Conservation (phyloP, 805 yeast species). For the Yamadazyma philogaea region DNA sequence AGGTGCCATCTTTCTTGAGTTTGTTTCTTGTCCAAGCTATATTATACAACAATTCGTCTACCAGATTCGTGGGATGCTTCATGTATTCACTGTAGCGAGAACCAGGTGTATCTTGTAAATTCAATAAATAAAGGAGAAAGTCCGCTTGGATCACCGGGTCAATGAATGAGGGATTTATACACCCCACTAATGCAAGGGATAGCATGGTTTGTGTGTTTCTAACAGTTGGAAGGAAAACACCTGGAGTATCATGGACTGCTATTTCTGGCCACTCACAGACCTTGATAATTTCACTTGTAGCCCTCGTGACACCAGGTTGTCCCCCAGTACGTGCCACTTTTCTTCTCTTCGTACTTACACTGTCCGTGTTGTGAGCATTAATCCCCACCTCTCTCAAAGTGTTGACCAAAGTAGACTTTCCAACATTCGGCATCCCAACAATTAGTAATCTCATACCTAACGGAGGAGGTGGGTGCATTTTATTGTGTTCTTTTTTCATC, state of each 20-base stretch:
- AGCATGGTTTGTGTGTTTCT: constrained; percentile 68
- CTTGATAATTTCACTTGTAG: constrained; percentile 71
- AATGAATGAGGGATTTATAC: constrained; percentile 63
- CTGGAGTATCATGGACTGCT: constrained; percentile 85
- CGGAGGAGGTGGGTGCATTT: constrained; percentile 71
- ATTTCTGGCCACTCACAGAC: constrained; percentile 61
- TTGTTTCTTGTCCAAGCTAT: constrained; percentile 43
- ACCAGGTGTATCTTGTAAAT: constrained; percentile 54
- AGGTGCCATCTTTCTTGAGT: constrained; percentile 33
- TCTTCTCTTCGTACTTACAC: constrained; percentile 36
- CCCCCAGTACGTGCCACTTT: constrained; percentile 85
- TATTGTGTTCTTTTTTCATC: constrained; percentile 43
- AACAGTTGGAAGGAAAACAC: constrained; percentile 79
- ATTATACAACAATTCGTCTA: constrained; percentile 51
- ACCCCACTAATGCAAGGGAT: constrained; percentile 67
- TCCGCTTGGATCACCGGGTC: constrained; percentile 89
- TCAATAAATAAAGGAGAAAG: constrained; percentile 70
- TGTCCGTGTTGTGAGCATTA: constrained; percentile 14
- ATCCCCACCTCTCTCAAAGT: constrained; percentile 52
- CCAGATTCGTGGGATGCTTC: constrained; percentile 66
- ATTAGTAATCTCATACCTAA: constrained; percentile 74
- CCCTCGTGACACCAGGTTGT: constrained; percentile 85
- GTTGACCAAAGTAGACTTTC: constrained; percentile 86
- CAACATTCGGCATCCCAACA: constrained; percentile 97
- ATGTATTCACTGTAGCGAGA: constrained; percentile 44